Base-by-base conservation (phyloP, 108 stramenopile genomes). In the Skeletonema menzelii region DNA sequence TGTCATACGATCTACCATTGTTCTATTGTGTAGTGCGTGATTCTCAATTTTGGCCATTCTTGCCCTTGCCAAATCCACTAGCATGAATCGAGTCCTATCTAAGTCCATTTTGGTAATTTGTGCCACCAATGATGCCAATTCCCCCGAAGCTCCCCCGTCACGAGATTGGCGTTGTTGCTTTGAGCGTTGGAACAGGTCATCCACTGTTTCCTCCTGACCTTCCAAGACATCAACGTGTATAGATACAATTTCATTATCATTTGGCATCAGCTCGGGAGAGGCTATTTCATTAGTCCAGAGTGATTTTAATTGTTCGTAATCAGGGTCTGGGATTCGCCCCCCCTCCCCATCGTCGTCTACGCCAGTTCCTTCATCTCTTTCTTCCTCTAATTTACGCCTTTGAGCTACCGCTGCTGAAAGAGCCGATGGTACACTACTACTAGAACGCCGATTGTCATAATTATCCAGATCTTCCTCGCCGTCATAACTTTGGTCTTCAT, bases 41-140 rank as follows among this genome's bases (percentile, higher is more conserved):
- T 80, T 80, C 73, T 92, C 88, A 40, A 92, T 88, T 72, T 92
- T 92, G 15, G 83, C 68, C 64, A 92, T 83, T 58, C 91, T 79
- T n/a, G 62, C 55, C 34, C 85, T 75, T 27, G 85, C 63, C 76
- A 87, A 85, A 77, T 92, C 88, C 32, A 83, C 80, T 76, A 89
- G 59, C 63, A 92, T 84, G 56, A 87, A 92, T 27, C 83, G 77
- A 26, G 83, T 77, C 62, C 91, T 75, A 73, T 92, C 91, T 58
- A 75, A 75, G 68, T 92, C 91, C 79, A 89, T 77, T 72, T 88
- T 84, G 3, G 70, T 70, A 42, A 92, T 72, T 57, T 83, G 82
- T 12, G 86, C 82, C 75, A 89, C 72, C 20, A 92, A 55, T 42
- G 80, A 56, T 14, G 85, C 84, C 12, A 86, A 69, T 26, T 85